Evolutionary conservation across 2,329 filamentous ascomycete genomes (phyloP), one percentile per base, ranked within the genome.

Genomic region (Aureobasidium uvarum): DNA sequence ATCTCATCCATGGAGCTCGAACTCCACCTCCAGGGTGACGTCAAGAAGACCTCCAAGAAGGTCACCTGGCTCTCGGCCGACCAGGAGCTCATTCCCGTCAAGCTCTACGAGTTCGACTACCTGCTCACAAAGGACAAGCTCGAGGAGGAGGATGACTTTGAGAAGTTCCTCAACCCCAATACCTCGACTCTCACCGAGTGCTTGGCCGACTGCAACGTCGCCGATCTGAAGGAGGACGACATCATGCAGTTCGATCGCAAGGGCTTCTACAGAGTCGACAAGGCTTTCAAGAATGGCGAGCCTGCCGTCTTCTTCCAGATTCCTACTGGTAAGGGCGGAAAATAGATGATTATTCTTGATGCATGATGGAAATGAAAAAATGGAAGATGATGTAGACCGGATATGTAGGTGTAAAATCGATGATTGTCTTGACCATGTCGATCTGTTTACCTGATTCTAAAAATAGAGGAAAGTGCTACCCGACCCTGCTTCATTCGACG

Each of bases 1-100:
- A 87, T 96, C 72, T 89, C 87, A 14, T 81, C 80, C 41, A 83
- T 96, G 45, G 89, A 90, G 66, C 82, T 95, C 63, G 91, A 96
- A 78, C 86, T 97, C n/a, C 89, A 98, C 77, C 85, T 97, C 58
- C 86, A 90, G 72, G 93, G 94, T 65, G 94, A 98, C 76, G 91
- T 98, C 77, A 96, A 96, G 83, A 89, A 91, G 74, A 98, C 94
- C 0, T 88, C 92, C 74, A 97, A 97, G 86, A 98, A 98, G 83
- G 86, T 98, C 43, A 97, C 93, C 0, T 98, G 94, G 94, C 81
- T 98, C 55, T 89, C 91, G 1, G 85, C 84, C 0, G 86, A 91
- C 70, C 90, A 94, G 79, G 85, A 89, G 66, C 84, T 96, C 0
- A 83, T 96, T 16, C 87, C 88, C 8, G 88, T 95, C 25, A 91